Evolutionary conservation across 306 rosid genomes (phyloP), one percentile per base, ranked within the genome.

Genomic region (Rosa persica): DNA sequence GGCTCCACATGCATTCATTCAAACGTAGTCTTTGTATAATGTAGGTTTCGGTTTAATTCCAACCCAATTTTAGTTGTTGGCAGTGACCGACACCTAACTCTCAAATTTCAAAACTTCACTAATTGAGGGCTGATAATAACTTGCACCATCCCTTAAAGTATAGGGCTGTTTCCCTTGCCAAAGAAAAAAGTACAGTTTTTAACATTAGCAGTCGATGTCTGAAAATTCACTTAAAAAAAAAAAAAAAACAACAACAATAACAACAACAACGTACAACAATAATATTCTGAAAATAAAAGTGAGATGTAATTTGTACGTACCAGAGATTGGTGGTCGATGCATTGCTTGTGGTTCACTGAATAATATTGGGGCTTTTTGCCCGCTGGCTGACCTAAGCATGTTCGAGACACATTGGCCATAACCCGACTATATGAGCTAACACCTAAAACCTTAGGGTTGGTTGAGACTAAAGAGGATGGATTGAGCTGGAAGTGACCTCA

Each of bases 11-110:
- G 30, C 30, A 4, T 73, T 60, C 49, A 39, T 67, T 39, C 48
- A 20, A 16, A 65, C 54, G 1, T 36, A 57, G 16, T 55, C 39
- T 57, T 73, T 39, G 22, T 65, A 36, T 65, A 13, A 34, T 30
- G 42, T 34, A 30, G n/a, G 42, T n/a, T 15, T 62, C 6, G 68
- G 42, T 62, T 62, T 62, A 16, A 30, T 13, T 61, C 5, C 42
- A 67, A 67, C 8, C 48, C 48, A 10, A 67, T 67, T 19, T 67
- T 39, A 67, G 48, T 34, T 65, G 70, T 6, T 65, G 70, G 12
- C 10, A 8, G 71, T 67, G 71, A 39, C 71, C 25, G 71, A 67
- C 48, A 67, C 71, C 71, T 38, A 67, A 67, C 48, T 15, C 39
- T 39, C 7, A 66, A 17, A 13, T 60, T 60, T 60, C 38, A 6